phyloP scores from a whole-genome alignment of 768 basidiomycete genomes.

The Suillus ampliporus region DNA sequence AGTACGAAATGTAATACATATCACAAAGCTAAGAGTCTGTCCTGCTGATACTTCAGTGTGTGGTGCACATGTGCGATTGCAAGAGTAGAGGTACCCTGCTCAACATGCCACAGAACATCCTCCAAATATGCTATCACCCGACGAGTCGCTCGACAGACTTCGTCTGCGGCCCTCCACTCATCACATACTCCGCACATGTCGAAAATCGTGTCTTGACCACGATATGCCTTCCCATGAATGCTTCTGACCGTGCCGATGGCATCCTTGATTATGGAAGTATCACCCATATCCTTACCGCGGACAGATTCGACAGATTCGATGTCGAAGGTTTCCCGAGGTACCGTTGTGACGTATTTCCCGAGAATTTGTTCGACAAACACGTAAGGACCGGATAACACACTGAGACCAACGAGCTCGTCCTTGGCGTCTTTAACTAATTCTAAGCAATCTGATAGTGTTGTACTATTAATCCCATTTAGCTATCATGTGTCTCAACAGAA shows the following conservation, averaged over 20 bases:
- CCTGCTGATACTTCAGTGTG: no score
- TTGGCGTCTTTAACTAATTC: background rate
- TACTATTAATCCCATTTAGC: background rate
- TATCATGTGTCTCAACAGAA: no score
- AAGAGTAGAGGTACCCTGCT: no score
- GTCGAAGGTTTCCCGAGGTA: background rate
- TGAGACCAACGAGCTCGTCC: background rate
- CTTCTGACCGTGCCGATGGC: background rate
- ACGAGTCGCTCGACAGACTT: background rate
- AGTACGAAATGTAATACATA: no score
- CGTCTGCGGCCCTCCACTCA: background rate
- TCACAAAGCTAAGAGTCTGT: no score
- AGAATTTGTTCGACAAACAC: background rate
- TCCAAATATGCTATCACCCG: background rate
- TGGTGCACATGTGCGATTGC: no score
- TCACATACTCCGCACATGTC: conserved; percentile 1
- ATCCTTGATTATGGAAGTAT: background rate
- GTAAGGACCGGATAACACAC: no score
- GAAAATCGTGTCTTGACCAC: background rate
- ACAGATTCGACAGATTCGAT: background rate
- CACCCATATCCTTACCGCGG: background rate
- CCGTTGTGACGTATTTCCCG: background rate
- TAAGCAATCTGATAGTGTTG: background rate
- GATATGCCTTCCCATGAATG: background rate
- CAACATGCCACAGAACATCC: background rate